phyloP scores from a whole-genome alignment of 2,329 filamentous ascomycete genomes.

The Ophiostoma tasmaniense region DNA sequence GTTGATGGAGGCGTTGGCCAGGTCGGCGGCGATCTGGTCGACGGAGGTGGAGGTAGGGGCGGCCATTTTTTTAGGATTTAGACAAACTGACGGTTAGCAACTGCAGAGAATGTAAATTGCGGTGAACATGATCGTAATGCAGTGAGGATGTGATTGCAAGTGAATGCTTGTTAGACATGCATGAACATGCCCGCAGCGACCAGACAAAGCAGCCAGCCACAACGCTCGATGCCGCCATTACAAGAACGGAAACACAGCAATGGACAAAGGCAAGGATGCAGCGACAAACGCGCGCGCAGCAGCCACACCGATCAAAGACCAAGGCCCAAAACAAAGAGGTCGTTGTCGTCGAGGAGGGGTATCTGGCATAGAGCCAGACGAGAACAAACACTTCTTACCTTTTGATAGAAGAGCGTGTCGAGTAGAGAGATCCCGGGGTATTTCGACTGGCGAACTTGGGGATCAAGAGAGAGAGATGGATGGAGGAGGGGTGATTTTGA shows the following conservation, averaged over 20 bases:
- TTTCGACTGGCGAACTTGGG: slow-evolving; percentile 14
- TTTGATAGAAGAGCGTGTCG: slow-evolving; percentile 1
- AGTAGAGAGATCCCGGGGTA: background rate
- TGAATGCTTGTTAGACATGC: background rate
- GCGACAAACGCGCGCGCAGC: background rate
- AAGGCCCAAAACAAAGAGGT: background rate
- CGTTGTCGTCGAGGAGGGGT: background rate
- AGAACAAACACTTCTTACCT: background rate
- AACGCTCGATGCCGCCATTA: background rate
- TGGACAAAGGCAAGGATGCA: background rate
- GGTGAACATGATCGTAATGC: background rate
- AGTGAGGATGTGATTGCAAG: background rate
- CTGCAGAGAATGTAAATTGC: background rate
- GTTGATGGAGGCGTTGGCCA: slow-evolving; percentile 62
- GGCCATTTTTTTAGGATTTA: slow-evolving; percentile 46
- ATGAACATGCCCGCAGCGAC: background rate
- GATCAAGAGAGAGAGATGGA: background rate
- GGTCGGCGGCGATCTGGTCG: slow-evolving; percentile 74
- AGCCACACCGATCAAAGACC: background rate
- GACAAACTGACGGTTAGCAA: slow-evolving; percentile 18
- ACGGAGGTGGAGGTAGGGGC: slow-evolving; percentile 53
- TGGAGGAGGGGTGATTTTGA: slow-evolving; percentile 14
- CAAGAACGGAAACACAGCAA: background rate
- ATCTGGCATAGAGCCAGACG: too few relatives aligned
- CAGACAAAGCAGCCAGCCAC: background rate